These are phyloP conservation scores for Ogataea wickerhamii DNA, from an alignment of 805 yeast genomes.

Conservation along the genomic window DNA sequence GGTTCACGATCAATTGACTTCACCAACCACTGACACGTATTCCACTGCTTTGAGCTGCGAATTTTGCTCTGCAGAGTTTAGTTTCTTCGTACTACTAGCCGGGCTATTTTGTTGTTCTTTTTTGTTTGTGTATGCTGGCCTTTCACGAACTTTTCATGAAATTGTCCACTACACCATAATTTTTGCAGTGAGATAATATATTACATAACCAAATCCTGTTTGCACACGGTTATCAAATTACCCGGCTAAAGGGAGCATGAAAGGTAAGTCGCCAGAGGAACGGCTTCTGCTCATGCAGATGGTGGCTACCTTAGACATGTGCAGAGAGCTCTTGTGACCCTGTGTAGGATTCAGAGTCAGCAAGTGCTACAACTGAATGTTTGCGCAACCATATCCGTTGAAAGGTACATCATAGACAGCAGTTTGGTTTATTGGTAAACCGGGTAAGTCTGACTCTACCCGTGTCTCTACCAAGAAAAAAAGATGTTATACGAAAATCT, in stretches of 20 bases:
- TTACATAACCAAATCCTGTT: not conserved
- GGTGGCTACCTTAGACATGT: too few relatives aligned
- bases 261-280: too few relatives aligned
- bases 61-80: not conserved
- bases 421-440: too few relatives aligned
- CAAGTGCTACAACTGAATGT: too few relatives aligned
- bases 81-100: not conserved
- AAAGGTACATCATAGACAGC: too few relatives aligned
- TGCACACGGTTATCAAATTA: not conserved
- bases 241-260: constrained; percentile 1
- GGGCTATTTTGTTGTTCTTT: not conserved
- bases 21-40: not conserved
- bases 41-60: not conserved
- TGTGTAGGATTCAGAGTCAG: too few relatives aligned
- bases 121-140: constrained; percentile 3
- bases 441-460: too few relatives aligned
- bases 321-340: too few relatives aligned
- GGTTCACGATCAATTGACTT: not conserved
- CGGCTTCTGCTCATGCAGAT: too few relatives aligned
- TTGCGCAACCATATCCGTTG: too few relatives aligned
- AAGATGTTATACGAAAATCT: too few relatives aligned
- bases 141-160: constrained; percentile 2
- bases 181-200: not conserved
- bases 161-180: not conserved
- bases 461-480: too few relatives aligned